Conservation (phyloP, 208 protist species). For the Crithidia thermophila region DNA sequence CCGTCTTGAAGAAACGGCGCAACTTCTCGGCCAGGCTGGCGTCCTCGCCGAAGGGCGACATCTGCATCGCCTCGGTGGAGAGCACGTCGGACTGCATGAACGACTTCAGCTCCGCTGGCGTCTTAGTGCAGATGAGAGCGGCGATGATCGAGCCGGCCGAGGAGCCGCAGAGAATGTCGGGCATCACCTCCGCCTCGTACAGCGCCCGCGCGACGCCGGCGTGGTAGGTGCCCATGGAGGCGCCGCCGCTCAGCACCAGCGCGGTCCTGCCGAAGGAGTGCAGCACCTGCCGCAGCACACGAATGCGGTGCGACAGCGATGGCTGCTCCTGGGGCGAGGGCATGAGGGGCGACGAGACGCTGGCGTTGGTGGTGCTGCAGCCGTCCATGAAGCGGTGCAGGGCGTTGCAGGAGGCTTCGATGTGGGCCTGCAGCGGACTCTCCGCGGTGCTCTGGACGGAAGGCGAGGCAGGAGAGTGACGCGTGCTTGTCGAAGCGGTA, state of each 20-base stretch:
- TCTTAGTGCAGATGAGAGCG: conserved; percentile 59
- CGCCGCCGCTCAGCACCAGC: conserved; percentile 75
- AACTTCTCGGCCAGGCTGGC: conserved; percentile 48
- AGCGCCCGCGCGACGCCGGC: conserved; percentile 65
- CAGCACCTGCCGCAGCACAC: conserved; percentile 52
- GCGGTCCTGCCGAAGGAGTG: conserved; percentile 76
- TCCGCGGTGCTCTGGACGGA: not conserved
- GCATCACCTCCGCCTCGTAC: conserved; percentile 63
- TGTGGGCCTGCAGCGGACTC: not conserved
- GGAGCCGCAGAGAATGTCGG: conserved; percentile 74
- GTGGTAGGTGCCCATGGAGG: conserved; percentile 84
- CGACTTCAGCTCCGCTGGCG: conserved; percentile 45
- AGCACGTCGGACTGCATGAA: conserved; percentile 47
- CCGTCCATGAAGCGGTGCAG: conserved; percentile 4
- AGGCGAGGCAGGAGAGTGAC: not conserved
- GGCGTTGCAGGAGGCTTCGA: conserved; percentile 1
- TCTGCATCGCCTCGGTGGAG: conserved; percentile 45
- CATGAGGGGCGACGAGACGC: not conserved
- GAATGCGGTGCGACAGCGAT: conserved; percentile 37
- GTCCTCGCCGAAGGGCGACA: conserved; percentile 61
- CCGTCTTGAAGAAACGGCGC: conserved; percentile 61
- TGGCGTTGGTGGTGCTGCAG: not conserved
- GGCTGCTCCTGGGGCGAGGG: not conserved
- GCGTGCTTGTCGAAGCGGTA: not conserved
- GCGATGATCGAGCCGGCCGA: conserved; percentile 82